Evolutionary conservation across 768 basidiomycete genomes (phyloP).

Genomic region (Rhodotorula taiwanensis): DNA sequence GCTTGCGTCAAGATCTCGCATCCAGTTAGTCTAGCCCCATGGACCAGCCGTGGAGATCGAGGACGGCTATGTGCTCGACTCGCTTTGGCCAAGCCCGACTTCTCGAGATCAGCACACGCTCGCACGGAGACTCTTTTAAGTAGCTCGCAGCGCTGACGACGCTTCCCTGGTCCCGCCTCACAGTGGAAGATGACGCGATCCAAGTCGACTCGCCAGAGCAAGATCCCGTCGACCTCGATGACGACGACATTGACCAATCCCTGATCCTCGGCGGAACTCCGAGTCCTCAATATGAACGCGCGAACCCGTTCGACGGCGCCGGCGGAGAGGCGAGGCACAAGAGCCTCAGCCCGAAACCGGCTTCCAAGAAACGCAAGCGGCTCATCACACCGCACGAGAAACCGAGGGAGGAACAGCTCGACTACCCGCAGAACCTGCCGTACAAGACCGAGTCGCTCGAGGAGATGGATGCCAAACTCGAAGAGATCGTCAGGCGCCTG

Average conservation of each 20-base stretch:
- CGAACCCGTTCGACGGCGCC: constrained; percentile 20
- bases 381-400: constrained; percentile 26
- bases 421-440: constrained; percentile 42
- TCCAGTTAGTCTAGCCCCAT: too few relatives aligned
- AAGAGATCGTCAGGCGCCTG: constrained; percentile 50
- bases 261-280: constrained; percentile 26
- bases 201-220: constrained; percentile 40
- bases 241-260: constrained; percentile 37
- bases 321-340: neutral
- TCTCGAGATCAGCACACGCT: neutral
- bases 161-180: too few relatives aligned
- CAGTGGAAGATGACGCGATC: constrained; percentile 39
- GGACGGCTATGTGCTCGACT: too few relatives aligned
- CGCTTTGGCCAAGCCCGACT: too few relatives aligned
- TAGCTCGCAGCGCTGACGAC: too few relatives aligned
- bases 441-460: constrained; percentile 47
- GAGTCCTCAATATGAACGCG: constrained; percentile 26
- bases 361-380: constrained; percentile 13
- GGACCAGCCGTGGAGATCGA: too few relatives aligned
- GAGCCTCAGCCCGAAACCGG: neutral
- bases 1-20: too few relatives aligned
- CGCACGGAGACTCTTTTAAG: too few relatives aligned
- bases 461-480: constrained; percentile 48
- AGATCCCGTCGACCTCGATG: constrained; percentile 37
- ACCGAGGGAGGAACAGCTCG: constrained; percentile 32